Evolutionary conservation across 192 early-diverging fungal genomes (phyloP), one percentile per base, ranked within the genome.

Genomic region (Backusella tarrabulga): DNA sequence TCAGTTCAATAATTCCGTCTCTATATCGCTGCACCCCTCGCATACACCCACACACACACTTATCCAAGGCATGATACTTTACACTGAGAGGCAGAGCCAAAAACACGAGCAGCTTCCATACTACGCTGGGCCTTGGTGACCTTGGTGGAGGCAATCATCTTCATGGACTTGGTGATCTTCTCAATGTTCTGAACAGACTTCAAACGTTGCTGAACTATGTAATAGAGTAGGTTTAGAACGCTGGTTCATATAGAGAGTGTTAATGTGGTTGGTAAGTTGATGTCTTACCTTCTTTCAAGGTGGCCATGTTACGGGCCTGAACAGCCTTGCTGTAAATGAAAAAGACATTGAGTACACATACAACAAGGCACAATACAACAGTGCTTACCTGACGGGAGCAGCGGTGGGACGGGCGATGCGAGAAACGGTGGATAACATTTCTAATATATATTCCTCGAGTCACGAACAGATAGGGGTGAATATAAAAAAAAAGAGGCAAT

Each of bases 61-160:
- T 21, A 36, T 41, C 52, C 44, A 46, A 72, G 56, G 19, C 68
- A 74, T 32, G 42, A 54, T 66, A 75, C 84, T 38, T 72, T 84
- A 95, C 94, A 88, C 71, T 80, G 82, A 23, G 86, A 89, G 74
- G 92, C 75, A 56, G 75, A 23, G 68, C 93, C 93, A 78, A 94
- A 97, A 44, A 83, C 81, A 72, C 95, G 94, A 35, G 96, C 97
- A 72, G 87, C 83, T 82, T 95, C 92, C 96, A 97, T 97, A 79
- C 86, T 87, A 73, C 92, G 90, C 88, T 97, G 94, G 36, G 96
- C 93, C 86, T 92, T 94, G 82, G 88, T 83, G 81, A 97, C 95
- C 90, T 99, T 99, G 86, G 97, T 99, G 50, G 98, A 98, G 46
- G 98, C 97, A 97, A 99, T 99, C 96, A 99, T 98, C 91, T 99